Evolutionary conservation across 352 stramenopile species (phyloP), one percentile per base, ranked within the genome.

Genomic region (Pythium plurisporium): DNA sequence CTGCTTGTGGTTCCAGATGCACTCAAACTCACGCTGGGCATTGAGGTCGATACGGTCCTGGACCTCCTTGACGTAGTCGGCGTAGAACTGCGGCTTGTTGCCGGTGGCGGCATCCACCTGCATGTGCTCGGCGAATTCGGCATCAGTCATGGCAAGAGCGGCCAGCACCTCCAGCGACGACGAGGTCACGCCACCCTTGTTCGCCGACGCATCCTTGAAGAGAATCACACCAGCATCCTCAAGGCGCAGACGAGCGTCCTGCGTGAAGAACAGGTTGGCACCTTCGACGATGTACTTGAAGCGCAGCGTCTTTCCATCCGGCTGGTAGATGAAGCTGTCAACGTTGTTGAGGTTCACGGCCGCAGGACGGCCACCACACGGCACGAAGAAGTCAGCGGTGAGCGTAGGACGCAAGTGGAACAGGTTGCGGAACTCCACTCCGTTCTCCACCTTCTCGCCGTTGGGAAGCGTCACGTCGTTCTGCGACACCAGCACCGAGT

Each of bases 291-390:
- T 98, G 56, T 98, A 89, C 58, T 88, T 87, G 61, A 91, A 95
- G 3, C 86, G 96, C 22, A 97, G 91, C 37, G 82, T 82, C 38
- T 81, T 79, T 34, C 76, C 77, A 45, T 87, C 76, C 23, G 73
- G 70, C 31, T 73, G 70, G 72, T 80, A 86, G 66, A 91, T 76
- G 67, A 89, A 98, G 54, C 97, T 73, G 48, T 93, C 80, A 40
- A 96, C 97, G 76, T 99, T 99, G 65, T 86, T 89, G 41, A 91
- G 78, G 70, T 99, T 98, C 43, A 99, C 96, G 4, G 96, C 98
- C 48, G 89, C 92, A 5, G 96, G 97, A 8, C 96, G 86, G 33
- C 97, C 97, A 64, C 96, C 96, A 53, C 89, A 97, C 22, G 97
- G 97, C 26, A 99, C 82, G 72, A 99, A 99, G 42, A 97, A 96